Evolutionary conservation across 1,284 basidiomycete genomes (phyloP).

Genomic region (Leccinum angustisporum): DNA sequence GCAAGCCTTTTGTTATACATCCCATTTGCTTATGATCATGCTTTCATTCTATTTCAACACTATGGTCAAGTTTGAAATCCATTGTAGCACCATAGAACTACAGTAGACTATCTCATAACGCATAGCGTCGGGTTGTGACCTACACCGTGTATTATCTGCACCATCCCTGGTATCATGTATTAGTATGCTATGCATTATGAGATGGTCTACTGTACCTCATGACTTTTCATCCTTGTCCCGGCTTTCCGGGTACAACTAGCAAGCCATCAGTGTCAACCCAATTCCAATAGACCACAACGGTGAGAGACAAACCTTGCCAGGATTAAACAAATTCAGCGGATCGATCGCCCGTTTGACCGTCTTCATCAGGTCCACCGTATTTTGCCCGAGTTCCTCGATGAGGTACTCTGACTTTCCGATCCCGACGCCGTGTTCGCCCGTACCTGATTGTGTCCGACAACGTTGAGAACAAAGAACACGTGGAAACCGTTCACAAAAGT

Average conservation of each 20-base stretch:
- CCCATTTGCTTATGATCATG: neutral
- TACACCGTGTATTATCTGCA: too few relatives aligned
- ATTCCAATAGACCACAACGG: neutral
- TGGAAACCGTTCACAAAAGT: neutral
- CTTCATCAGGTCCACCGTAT: constrained; percentile 80
- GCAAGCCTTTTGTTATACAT: neutral
- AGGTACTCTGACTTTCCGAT: constrained; percentile 78
- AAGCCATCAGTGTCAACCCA: too few relatives aligned
- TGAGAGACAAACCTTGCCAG: constrained; percentile 59
- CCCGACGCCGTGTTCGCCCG: constrained; percentile 73
- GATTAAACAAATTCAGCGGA: constrained; percentile 78
- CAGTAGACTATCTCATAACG: too few relatives aligned
- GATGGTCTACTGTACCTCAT: neutral
- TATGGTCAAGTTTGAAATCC: neutral
- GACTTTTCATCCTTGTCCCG: neutral
- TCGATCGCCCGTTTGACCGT: constrained; percentile 75
- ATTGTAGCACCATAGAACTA: neutral
- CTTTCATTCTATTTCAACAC: neutral
- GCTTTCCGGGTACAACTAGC: constrained; percentile 24
- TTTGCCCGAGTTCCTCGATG: constrained; percentile 69
- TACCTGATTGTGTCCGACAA: constrained; percentile 37
- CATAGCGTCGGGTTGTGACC: too few relatives aligned
- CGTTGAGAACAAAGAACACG: constrained; percentile 1
- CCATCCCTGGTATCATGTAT: too few relatives aligned
- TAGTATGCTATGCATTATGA: too few relatives aligned